Evolutionary conservation across 1,284 basidiomycete species (phyloP).

Genomic region (Hortiboletus rubellus): DNA sequence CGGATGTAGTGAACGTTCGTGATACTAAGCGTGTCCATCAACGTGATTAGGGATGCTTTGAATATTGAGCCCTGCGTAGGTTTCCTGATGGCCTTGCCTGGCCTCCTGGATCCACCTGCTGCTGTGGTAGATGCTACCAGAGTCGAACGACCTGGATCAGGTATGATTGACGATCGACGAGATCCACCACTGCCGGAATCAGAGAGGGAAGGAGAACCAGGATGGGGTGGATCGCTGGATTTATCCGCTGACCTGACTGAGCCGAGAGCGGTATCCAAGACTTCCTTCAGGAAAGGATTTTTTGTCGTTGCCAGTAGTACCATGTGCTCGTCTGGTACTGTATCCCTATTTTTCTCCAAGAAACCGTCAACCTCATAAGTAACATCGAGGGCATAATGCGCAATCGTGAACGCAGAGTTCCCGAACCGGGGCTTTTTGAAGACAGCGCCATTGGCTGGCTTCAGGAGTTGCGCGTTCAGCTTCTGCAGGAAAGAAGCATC

Average conservation of each 20-base stretch:
- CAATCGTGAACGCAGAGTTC: constrained; percentile 95
- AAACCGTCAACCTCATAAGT: constrained; percentile 99
- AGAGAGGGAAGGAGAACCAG: constrained; percentile 68
- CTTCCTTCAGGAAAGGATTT: constrained; percentile 93
- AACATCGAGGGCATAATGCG: constrained; percentile 97
- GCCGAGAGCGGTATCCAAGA: constrained; percentile 85
- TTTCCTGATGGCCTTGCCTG: constrained; percentile 77
- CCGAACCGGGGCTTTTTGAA: constrained; percentile 99
- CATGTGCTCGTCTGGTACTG: constrained; percentile 98
- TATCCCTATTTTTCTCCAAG: constrained; percentile 98
- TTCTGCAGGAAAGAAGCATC: constrained; percentile 95
- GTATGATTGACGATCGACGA: constrained; percentile 78
- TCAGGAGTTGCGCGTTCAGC: constrained; percentile 83
- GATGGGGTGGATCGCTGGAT: constrained; percentile 46
- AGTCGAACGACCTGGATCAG: constrained; percentile 79
- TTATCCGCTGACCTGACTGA: constrained; percentile 65
- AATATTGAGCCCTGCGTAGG: constrained; percentile 99
- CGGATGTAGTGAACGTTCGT: constrained; percentile 99
- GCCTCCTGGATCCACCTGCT: constrained; percentile 50
- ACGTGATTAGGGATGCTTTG: constrained; percentile 89
- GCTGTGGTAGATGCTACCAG: constrained; percentile 55
- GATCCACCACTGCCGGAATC: constrained; percentile 74
- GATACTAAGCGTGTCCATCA: constrained; percentile 97
- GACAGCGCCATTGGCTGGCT: constrained; percentile 84
- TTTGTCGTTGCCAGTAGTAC: constrained; percentile 80